Percentiles rank a stretch among this genome's conserved stretches.
Conservation (phyloP, 1,284 basidiomycete genomes). For the Paramarasmius palmivorus region DNA sequence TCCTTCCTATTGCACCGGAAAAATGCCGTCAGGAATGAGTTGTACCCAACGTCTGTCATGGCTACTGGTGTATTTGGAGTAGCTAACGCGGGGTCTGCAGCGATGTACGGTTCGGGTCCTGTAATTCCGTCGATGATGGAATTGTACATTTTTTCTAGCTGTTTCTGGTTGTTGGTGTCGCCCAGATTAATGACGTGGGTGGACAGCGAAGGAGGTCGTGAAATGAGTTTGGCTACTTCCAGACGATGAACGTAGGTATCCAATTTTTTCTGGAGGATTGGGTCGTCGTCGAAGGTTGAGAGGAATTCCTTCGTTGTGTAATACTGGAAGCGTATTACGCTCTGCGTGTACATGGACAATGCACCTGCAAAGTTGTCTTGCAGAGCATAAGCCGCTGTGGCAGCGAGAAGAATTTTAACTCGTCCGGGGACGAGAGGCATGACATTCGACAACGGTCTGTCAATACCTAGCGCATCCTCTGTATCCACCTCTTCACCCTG, state of each 20-base stretch:
- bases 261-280: conserved; percentile 36
- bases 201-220: conserved; percentile 47
- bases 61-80: conserved; percentile 41
- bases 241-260: conserved; percentile 46
- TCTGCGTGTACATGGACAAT: conserved; percentile 40
- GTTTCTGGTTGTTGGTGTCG: conserved; percentile 25
- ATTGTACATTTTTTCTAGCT: conserved; percentile 48
- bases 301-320: conserved; percentile 37
- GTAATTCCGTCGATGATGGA: conserved; percentile 50
- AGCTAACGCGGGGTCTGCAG: conserved; percentile 35
- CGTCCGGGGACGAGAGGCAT: conserved; percentile 28
- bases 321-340: conserved; percentile 35
- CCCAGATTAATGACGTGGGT: conserved; percentile 50
- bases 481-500: conserved; percentile 17
- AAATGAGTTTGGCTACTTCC: conserved; percentile 50
- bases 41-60: conserved; percentile 60
- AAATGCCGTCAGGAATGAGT: conserved; percentile 61
- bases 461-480: conserved; percentile 10
- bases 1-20: conserved; percentile 52
- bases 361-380: conserved; percentile 54
- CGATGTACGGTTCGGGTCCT: conserved; percentile 46
- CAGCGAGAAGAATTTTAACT: conserved; percentile 47
- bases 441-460: conserved; percentile 19
- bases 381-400: conserved; percentile 60
- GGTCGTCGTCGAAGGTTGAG: conserved; percentile 32